Conservation (phyloP, 2,329 filamentous ascomycete genomes). For the Apiospora arundinis region DNA sequence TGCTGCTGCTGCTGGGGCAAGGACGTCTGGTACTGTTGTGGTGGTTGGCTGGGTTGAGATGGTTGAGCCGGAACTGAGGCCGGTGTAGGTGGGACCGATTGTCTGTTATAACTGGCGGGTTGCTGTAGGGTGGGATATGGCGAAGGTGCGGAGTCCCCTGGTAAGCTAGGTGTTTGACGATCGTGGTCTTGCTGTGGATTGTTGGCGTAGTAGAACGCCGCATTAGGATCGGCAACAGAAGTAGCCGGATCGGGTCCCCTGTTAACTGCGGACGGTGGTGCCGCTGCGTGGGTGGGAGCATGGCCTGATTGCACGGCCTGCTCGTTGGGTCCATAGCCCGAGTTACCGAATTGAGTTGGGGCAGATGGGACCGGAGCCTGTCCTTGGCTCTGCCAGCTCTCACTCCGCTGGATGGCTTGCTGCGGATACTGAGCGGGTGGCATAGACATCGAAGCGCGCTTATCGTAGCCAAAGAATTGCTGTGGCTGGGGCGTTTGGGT, state of each 20-base stretch:
- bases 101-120: conserved; percentile 49
- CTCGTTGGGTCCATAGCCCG: conserved; percentile 42
- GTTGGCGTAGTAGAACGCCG: conserved; percentile 62
- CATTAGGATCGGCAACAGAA: conserved; percentile 57
- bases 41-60: conserved; percentile 37
- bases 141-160: conserved; percentile 52
- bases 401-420: conserved; percentile 54
- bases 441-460: conserved; percentile 47
- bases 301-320: conserved; percentile 37
- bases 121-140: conserved; percentile 61
- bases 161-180: conserved; percentile 46
- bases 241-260: conserved; percentile 40
- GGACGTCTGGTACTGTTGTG: conserved; percentile 42
- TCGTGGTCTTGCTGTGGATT: conserved; percentile 41
- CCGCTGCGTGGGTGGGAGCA: background rate
- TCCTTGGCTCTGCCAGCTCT: conserved; percentile 61
- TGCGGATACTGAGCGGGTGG: conserved; percentile 51
- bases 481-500: conserved; percentile 52
- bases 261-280: conserved; percentile 26
- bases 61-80: conserved; percentile 36
- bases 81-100: conserved; percentile 49
- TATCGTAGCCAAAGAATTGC: conserved; percentile 50
- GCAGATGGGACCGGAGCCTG: conserved; percentile 47
- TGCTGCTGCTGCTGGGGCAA: conserved; percentile 48
- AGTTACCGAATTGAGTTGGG: conserved; percentile 46